Evolutionary conservation across 352 stramenopile genomes (phyloP), one percentile per base, ranked within the genome.

Genomic region (Peronosclerospora sorghi): DNA sequence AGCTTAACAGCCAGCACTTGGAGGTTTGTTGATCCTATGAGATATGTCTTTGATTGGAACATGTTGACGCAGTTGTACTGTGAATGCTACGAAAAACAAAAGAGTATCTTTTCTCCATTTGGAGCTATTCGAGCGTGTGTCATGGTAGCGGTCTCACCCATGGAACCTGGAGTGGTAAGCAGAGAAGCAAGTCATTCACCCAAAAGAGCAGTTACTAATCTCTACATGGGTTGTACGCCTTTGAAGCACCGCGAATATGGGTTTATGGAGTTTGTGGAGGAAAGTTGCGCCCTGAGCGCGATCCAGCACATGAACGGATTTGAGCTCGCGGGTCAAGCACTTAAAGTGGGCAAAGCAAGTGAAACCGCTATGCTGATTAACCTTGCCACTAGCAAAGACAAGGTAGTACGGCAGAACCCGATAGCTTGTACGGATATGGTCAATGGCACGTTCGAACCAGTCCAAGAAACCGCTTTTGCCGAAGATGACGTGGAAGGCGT

Each of bases 271-370:
- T 88, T 86, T 46, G 41, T 65, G 0, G 66, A 86, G 29, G 73
- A 85, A 30, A 60, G 36, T 9, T 79, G 56, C 10, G 76, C 76
- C 9, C 32, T 35, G 39, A 88, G 64, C 48, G 76, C 76, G 12
- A 86, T 88, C 32, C 73, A 88, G 54, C 76, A 88, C 41, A 88
- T 88, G 76, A 76, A 88, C 45, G 71, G 69, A 18, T 88, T 88
- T 42, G 76, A 88, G 20, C 46, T 88, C 13, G 76, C 76, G 24
- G 76, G 76, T 8, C 71, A 86, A 35, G 57, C 74, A 14, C 73
- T 88, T 9, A 79, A 83, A 50, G 73, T 88, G 4, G 76, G 76
- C 47, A 88, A 88, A 47, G 76, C 76, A 20, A 88, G 76, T 36
- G 51, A 75, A 23, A 57, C 67, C 4, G 73, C 76, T 4, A 71